Evolutionary conservation across 169 alveolate species (phyloP).

Genomic region (Ichthyophthirius multifiliis): DNA sequence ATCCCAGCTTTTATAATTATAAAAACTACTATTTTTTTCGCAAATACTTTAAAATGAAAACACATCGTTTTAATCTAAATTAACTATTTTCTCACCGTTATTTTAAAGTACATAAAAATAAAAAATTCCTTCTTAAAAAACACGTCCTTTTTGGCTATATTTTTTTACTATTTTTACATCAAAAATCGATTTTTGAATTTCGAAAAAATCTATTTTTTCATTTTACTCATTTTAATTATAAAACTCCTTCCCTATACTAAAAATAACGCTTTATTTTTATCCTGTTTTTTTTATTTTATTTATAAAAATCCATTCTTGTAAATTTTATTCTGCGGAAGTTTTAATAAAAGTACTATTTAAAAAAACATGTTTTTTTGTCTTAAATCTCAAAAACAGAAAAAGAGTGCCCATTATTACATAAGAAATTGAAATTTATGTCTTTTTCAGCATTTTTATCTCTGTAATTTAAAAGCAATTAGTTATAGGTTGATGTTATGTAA

Average conservation of each 20-base stretch:
- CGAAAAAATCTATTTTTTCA: background rate
- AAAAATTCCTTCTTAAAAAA: background rate
- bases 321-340: background rate
- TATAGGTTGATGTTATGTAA: background rate
- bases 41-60: background rate
- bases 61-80: background rate
- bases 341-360: background rate
- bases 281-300: background rate
- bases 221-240: background rate
- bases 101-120: background rate
- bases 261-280: background rate
- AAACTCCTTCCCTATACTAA: background rate
- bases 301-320: background rate
- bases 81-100: too few relatives aligned
- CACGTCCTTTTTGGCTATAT: background rate
- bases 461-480: background rate
- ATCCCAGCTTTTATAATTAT: too few relatives aligned
- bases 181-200: background rate
- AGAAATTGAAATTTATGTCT: background rate
- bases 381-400: background rate
- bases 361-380: background rate
- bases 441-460: background rate
- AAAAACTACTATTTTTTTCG: too few relatives aligned
- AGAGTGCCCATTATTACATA: background rate
- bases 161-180: background rate